Evolutionary conservation across 2,329 filamentous ascomycete genomes (phyloP), one percentile per base, ranked within the genome.

Genomic region (Xylaria sp.): DNA sequence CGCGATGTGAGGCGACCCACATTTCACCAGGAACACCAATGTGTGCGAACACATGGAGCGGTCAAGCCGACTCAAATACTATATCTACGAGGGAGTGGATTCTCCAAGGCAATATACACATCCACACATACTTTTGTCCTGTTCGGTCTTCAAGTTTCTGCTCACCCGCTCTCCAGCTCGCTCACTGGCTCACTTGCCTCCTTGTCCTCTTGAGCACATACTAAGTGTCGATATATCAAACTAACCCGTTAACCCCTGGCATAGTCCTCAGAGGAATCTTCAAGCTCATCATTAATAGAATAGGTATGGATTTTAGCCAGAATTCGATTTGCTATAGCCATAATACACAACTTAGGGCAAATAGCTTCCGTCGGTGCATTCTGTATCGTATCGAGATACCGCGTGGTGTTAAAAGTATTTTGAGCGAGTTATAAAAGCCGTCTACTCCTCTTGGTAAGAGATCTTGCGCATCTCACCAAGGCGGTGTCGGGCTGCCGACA

Each of bases 381-480:
- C 3, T 17, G 15, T 42, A 42, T 42, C 4, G 15, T 42, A 42
- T 15, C 15, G 15, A n/a, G 38, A 7, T 4, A 42, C 38, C 4
- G 11, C 10, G 25, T 49, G 22, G 11, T 3, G 6, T 27, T 2
- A 11, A 15, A 25, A 49, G 20, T 4, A 27, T 13, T 29, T 6
- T 49, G 22, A 29, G 22, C 22, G 22, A 15, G 3, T 10, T 49
- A 10, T 27, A 49, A 1, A 49, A 25, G 1, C 27, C 31, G 33
- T 42, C 59, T 81, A 86, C 42, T 95, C 91, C 76, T 96, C 92
- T 77, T 92, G 91, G 81, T 97, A 97, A 5, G 92, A 95, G 69
- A 97, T 93, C 88, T 97, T 97, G 78, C 96, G 89, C 96, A 99
- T 98, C 86, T 99, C 96, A 70, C 96, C 95, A 70, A 99, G 83